A percentile compares a stretch with the other conserved stretches of the same genome.
Evolutionary conservation across 139 green algal species (phyloP).

Genomic region (Nannochloris sp.): DNA sequence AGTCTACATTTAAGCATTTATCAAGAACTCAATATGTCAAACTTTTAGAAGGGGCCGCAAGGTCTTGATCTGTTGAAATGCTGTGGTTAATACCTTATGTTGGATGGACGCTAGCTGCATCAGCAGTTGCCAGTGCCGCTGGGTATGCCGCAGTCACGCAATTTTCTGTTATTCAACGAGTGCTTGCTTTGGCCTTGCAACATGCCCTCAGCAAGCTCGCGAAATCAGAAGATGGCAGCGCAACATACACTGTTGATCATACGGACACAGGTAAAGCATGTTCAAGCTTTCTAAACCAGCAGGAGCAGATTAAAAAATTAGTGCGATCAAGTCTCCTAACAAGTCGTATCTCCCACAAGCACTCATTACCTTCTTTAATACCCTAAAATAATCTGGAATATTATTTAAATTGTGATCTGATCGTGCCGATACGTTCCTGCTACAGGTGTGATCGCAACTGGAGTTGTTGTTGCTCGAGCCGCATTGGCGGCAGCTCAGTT

Average conservation of each 20-base stretch:
- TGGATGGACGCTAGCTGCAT: background rate
- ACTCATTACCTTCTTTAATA: no score
- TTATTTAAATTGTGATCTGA: no score
- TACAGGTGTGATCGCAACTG: conserved; percentile 20
- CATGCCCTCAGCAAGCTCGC: background rate
- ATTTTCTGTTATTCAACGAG: conserved; percentile 20
- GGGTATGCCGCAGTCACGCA: conserved; percentile 13
- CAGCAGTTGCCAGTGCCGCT: background rate
- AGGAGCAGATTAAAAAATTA: background rate
- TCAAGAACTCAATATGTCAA: no score
- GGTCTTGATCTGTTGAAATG: background rate
- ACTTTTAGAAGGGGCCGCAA: no score
- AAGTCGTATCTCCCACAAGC: no score
- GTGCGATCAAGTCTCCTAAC: no score
- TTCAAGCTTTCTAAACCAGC: no score
- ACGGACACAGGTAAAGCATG: conserved; percentile 27
- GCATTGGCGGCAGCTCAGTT: background rate
- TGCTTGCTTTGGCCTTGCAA: conserved; percentile 13
- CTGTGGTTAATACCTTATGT: conserved; percentile 1
- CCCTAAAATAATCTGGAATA: no score
- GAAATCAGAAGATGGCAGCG: background rate
- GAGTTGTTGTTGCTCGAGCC: background rate
- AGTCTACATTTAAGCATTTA: no score
- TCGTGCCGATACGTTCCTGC: background rate
- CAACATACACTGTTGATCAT: conserved; percentile 9